Evolutionary conservation across 225 moss, liverwort and hornwort species (phyloP), one percentile per base, ranked within the genome.

Genomic region (Sphagnum tenellum): DNA sequence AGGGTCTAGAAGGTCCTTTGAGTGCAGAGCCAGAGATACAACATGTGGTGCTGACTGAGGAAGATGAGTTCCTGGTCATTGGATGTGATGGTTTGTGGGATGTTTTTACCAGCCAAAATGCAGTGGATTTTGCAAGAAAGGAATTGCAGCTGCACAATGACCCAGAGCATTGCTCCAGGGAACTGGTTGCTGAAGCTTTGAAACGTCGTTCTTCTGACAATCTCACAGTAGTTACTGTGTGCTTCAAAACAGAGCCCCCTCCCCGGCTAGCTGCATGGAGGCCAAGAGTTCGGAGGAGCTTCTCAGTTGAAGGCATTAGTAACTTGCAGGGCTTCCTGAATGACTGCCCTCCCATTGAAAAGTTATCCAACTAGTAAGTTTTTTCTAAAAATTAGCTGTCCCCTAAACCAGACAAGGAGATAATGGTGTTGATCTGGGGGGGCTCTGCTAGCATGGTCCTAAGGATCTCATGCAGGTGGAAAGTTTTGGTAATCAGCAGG

Each of bases 51-150:
- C 73, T 96, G 12, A 73, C 85, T 0, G 95, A 87, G 58, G 95
- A 96, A 59, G 95, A 96, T 59, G 95, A 96, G 68, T 96, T 96
- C 50, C 79, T 96, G 59, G 75, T 96, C 10, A 88, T 96, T 83
- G 95, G 92, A 49, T 96, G 95, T 64, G 95, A 96, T 67, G 95
- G 95, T 48, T 72, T 96, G 62, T 96, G 95, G 95, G 95, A 96
- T 49, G 95, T 92, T 11, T 96, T 96, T 62, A 88, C 89, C 12
- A 96, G 86, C 49, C 86, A 92, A 63, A 81, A 81, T 71, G 95
- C 95, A n/a, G 75, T 96, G 49, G 88, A 89, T 67, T 96, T 85
- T 62, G 95, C 95, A 46, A 86, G 95, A 60, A 92, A 79, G 68
- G 78, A 80, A 59, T 73, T 96, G 72, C 95, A 96, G 66, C 75